Evolutionary conservation across 2,329 filamentous ascomycete genomes (phyloP).

Genomic region (Calycina herbarum): DNA sequence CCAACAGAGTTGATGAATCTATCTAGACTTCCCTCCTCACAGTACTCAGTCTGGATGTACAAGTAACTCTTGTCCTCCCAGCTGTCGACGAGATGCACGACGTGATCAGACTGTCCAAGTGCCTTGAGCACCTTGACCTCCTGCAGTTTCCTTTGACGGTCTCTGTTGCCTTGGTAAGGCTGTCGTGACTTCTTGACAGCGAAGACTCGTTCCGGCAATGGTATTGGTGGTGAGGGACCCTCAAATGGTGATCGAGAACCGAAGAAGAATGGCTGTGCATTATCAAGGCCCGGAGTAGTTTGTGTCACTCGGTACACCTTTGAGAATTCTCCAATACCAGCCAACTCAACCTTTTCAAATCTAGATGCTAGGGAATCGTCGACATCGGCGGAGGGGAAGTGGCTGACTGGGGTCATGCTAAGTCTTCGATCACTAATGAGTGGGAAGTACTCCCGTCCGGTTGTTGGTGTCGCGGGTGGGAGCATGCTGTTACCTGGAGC

Average conservation of each 20-base stretch:
- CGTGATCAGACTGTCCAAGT: slow-evolving; percentile 79
- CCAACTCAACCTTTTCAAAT: slow-evolving; percentile 77
- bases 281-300: slow-evolving; percentile 39
- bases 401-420: slow-evolving; percentile 68
- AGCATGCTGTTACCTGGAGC: slow-evolving; percentile 46
- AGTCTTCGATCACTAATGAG: slow-evolving; percentile 60
- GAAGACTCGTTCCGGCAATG: slow-evolving; percentile 64
- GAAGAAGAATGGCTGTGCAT: slow-evolving; percentile 42
- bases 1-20: slow-evolving; percentile 82
- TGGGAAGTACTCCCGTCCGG: slow-evolving; percentile 54
- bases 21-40: slow-evolving; percentile 89
- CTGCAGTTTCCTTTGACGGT: slow-evolving; percentile 79
- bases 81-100: slow-evolving; percentile 78
- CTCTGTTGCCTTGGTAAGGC: slow-evolving; percentile 73
- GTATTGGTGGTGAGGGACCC: slow-evolving; percentile 52
- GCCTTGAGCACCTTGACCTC: slow-evolving; percentile 79
- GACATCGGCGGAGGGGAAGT: slow-evolving; percentile 68
- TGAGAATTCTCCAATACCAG: slow-evolving; percentile 91
- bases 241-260: slow-evolving; percentile 48
- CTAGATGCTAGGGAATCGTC: slow-evolving; percentile 72
- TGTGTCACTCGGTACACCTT: slow-evolving; percentile 80
- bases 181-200: slow-evolving; percentile 93
- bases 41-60: slow-evolving; percentile 97
- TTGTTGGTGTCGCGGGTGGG: slow-evolving; percentile 80
- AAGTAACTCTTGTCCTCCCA: slow-evolving; percentile 86